Evolutionary conservation across 2,329 filamentous ascomycete genomes (phyloP), one percentile per base, ranked within the genome.

Genomic region (Byssoonygena ceratinophila): DNA sequence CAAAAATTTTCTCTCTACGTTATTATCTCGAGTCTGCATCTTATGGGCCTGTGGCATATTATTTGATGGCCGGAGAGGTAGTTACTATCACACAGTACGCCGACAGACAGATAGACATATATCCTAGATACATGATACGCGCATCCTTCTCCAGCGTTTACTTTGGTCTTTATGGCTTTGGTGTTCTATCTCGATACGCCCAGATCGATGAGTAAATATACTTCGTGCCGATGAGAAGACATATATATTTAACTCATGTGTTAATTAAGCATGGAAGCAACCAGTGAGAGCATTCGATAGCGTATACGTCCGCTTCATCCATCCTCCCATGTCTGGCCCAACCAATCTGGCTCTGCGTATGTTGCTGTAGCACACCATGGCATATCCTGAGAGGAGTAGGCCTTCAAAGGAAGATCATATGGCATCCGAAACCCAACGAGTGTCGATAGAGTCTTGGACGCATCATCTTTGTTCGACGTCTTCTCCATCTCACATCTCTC

Each of bases 391-490:
- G 67, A 57, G 0, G 64, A 71, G 61, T 95, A 94, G 5, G 72
- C 71, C 46, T 79, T 79, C 25, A 94, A 66, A 0, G 89, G 89
- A 5, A 90, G 68, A 66, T 82, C 82, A 66, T 94, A 95, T n/a
- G 89, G 87, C 69, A 94, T 82, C 14, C 88, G 77, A 25, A 91
- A 71, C 0, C 85, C 86, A 3, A 94, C 75, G 0, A 82, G 59
- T 54, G 31, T 50, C 18, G 14, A 34, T 32, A 43, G 23, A 27
- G 36, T n/a, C 23, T 9, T 43, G 12, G 36, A 41, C 23, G 16
- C 20, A 6, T 44, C 37, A 12, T 48, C n/a, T 37, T 46, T 9
- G 4, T 36, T n/a, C 43, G 45, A n/a, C 12, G 23, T 23, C 29
- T 18, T 25, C 45, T 55, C 39, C 48, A 48, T 9, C 49, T 52